These are phyloP conservation scores for Xylaria longipes DNA, from an alignment of 495 filamentous ascomycete genomes.

Conservation along the genomic window DNA sequence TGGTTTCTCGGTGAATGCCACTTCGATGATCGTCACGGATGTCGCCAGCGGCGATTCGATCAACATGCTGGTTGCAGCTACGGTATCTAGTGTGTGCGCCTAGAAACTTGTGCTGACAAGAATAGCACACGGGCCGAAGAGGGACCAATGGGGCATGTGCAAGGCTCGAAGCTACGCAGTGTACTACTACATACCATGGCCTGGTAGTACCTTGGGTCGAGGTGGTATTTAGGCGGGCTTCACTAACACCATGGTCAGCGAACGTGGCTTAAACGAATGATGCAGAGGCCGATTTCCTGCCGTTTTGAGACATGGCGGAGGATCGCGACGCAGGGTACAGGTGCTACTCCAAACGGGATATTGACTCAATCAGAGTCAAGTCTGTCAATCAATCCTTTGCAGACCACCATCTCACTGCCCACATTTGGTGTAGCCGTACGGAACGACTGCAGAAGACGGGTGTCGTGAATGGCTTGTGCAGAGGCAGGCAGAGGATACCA, in stretches of 20 bases:
- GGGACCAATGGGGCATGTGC: constrained; percentile 1
- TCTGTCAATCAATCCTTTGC: neutral
- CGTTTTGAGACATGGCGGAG: constrained; percentile 9
- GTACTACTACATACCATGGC: too few species aligned
- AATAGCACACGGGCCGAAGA: constrained; percentile 17
- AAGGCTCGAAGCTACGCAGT: constrained; percentile 10
- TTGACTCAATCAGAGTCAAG: constrained; percentile 3
- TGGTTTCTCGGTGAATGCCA: neutral
- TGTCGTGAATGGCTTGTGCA: neutral
- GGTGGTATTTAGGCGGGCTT: constrained; percentile 5
- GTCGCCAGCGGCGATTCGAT: constrained; percentile 4
- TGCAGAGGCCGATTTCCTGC: constrained; percentile 17
- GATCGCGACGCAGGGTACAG: neutral
- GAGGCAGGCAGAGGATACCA: neutral
- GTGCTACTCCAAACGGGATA: neutral
- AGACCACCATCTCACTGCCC: neutral
- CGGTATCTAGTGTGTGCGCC: neutral
- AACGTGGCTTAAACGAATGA: constrained; percentile 12
- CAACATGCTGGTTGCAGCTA: neutral
- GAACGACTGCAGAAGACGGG: neutral
- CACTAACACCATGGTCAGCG: neutral
- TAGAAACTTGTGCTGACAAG: neutral
- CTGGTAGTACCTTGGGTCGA: neutral
- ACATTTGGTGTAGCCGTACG: constrained; percentile 5
- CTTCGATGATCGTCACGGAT: constrained; percentile 1